Evolutionary conservation across 2,329 filamentous ascomycete species (phyloP).

Genomic region (Endocalyx cinctus): DNA sequence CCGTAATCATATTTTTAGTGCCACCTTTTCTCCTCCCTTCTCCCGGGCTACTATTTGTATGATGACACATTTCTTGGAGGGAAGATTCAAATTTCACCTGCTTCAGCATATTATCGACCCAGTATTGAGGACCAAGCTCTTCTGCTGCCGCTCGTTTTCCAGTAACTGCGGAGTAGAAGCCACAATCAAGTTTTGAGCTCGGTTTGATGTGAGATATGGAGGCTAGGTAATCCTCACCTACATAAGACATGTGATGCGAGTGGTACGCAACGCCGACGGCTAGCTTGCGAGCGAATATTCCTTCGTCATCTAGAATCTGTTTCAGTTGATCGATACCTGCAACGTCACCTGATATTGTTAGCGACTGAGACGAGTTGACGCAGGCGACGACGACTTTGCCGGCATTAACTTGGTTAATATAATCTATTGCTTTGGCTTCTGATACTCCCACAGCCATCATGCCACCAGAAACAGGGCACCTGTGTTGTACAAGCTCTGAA

Average conservation of each 20-base stretch:
- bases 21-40: neutral
- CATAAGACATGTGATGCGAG: slow-evolving; percentile 6
- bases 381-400: slow-evolving; percentile 16
- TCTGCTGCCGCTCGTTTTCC: slow-evolving; percentile 3
- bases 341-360: slow-evolving; percentile 19
- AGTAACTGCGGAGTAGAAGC: slow-evolving; percentile 11
- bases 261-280: slow-evolving; percentile 20
- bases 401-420: slow-evolving; percentile 4
- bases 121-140: slow-evolving; percentile 20
- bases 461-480: slow-evolving; percentile 1
- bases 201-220: slow-evolving; percentile 8
- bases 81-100: slow-evolving; percentile 24
- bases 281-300: slow-evolving; percentile 18
- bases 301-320: slow-evolving; percentile 1
- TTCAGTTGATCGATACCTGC: slow-evolving; percentile 3
- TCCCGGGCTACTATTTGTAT: neutral
- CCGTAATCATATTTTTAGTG: too few species aligned
- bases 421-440: neutral
- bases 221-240: slow-evolving; percentile 9
- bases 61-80: too few species aligned
- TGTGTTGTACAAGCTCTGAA: neutral
- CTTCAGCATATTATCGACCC: slow-evolving; percentile 25
- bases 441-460: slow-evolving; percentile 18
- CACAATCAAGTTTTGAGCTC: neutral
- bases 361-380: slow-evolving; percentile 22